Conservation (phyloP, 2,329 filamentous ascomycete genomes). For the Mollisia scopiformis region DNA sequence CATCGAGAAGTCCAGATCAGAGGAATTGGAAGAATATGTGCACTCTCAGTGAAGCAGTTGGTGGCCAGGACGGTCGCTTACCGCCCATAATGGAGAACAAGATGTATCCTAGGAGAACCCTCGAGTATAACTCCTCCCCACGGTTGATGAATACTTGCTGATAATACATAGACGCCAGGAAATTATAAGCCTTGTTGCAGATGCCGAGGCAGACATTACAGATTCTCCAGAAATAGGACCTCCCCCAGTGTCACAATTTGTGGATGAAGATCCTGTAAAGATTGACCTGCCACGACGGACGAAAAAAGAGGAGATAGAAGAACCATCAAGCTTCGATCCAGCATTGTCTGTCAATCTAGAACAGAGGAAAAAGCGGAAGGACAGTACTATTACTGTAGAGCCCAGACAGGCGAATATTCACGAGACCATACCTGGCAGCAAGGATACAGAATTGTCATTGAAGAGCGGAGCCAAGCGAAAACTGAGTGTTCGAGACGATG, state of each 20-base stretch:
- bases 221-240: slow-evolving; percentile 73
- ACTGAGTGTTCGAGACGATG: slow-evolving; percentile 56
- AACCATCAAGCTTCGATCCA: slow-evolving; percentile 26
- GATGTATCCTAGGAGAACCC: slow-evolving; percentile 65
- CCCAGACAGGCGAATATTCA: slow-evolving; percentile 16
- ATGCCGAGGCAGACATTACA: slow-evolving; percentile 40
- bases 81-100: slow-evolving; percentile 74
- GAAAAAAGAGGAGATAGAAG: slow-evolving; percentile 21
- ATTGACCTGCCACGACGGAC: slow-evolving; percentile 48
- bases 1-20: slow-evolving; percentile 51
- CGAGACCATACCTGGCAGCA: slow-evolving; percentile 11
- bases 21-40: slow-evolving; percentile 53
- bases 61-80: slow-evolving; percentile 47
- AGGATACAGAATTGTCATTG: slow-evolving; percentile 31
- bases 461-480: slow-evolving; percentile 63
- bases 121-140: slow-evolving; percentile 57
- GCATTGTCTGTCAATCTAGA: slow-evolving; percentile 36
- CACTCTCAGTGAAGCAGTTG: slow-evolving; percentile 38
- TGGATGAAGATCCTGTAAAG: slow-evolving; percentile 59
- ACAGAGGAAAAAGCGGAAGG: slow-evolving; percentile 38
- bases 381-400: slow-evolving; percentile 28
- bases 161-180: slow-evolving; percentile 34
- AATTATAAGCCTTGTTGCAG: slow-evolving; percentile 28
- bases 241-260: slow-evolving; percentile 60
- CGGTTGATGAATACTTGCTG: slow-evolving; percentile 3